Evolutionary conservation across 495 filamentous ascomycete species (phyloP).

Genomic region (Sordaria brevicollis): DNA sequence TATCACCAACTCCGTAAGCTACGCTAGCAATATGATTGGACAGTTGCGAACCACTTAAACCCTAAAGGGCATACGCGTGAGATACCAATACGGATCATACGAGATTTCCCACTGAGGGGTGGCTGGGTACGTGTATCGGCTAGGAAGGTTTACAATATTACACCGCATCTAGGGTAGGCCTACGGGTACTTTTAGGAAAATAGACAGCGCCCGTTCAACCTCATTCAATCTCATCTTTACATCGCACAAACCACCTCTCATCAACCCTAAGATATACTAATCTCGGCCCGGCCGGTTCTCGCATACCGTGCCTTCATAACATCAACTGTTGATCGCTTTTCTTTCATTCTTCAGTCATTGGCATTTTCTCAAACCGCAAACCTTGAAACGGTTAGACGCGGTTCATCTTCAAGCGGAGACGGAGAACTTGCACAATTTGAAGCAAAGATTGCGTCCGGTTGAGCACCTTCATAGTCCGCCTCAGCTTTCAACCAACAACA

Average conservation of each 20-base stretch:
- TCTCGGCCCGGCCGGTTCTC: not conserved
- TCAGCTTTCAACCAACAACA: not conserved
- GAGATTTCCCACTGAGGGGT: not conserved
- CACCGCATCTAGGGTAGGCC: not conserved
- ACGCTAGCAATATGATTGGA: not conserved
- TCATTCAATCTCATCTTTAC: not conserved
- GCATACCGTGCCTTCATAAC: not conserved
- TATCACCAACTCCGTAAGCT: not conserved
- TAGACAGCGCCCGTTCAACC: not conserved
- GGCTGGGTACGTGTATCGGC: not conserved
- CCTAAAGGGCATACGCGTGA: not conserved
- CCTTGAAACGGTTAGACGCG: not conserved
- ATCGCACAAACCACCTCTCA: not conserved
- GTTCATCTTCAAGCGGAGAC: not conserved
- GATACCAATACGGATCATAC: not conserved
- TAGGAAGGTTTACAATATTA: not conserved
- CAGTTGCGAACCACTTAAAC: not conserved
- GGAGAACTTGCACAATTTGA: not conserved
- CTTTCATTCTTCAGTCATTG: not conserved
- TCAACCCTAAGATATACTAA: not conserved
- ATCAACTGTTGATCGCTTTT: not conserved
- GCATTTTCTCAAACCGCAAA: not conserved
- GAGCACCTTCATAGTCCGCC: not conserved
- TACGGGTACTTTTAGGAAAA: not conserved
- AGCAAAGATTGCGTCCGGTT: not conserved